Percentiles rank a stretch among this genome's conserved stretches.
Evolutionary conservation across 2,329 filamentous ascomycete genomes (phyloP).

Genomic region (Xylariaceae sp.): DNA sequence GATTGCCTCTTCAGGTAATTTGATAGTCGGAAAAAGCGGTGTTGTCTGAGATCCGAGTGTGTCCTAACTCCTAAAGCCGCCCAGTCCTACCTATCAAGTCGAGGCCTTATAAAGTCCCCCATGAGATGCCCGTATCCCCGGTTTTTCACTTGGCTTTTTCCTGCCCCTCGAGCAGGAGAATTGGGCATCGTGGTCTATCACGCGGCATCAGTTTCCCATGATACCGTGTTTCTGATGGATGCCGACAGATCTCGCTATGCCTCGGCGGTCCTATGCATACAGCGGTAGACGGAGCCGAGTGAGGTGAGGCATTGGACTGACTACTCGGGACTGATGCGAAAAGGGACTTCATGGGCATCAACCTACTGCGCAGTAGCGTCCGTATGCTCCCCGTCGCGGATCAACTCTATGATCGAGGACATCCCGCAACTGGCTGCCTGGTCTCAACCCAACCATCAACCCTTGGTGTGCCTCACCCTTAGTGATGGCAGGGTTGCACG

Average conservation of each 20-base stretch:
- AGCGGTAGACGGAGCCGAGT: neutral
- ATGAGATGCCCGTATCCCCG: neutral
- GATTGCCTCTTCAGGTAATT: constrained; percentile 9
- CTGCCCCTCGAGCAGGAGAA: neutral
- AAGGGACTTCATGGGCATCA: neutral
- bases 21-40: constrained; percentile 4
- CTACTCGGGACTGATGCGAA: neutral
- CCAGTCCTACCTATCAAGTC: neutral
- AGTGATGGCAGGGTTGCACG: neutral
- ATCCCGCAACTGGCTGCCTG: neutral
- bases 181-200: neutral
- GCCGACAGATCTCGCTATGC: neutral
- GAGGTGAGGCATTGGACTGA: neutral
- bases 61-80: constrained; percentile 3
- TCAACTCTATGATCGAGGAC: neutral
- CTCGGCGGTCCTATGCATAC: neutral
- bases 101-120: neutral
- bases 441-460: neutral
- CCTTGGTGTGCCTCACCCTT: constrained; percentile 4
- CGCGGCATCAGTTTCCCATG: neutral
- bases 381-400: neutral
- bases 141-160: neutral
- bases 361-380: neutral
- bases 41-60: constrained; percentile 1
- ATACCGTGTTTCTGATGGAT: neutral